Evolutionary conservation across 129 eudicot genomes (phyloP), one percentile per base, ranked within the genome.

Genomic region (Centella asiatica): DNA sequence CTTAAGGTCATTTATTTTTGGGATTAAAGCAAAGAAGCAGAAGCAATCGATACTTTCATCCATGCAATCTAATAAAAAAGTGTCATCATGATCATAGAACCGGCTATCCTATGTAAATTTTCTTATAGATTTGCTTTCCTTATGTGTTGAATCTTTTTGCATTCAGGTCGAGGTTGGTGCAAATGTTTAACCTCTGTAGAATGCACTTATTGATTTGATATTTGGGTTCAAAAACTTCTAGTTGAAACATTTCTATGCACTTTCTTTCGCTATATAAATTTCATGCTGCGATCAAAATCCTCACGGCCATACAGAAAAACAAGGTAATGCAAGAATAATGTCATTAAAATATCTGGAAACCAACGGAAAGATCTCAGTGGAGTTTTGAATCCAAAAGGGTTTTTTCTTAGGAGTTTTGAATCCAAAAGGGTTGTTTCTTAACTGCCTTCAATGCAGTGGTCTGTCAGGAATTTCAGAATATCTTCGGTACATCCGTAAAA

Each of bases 1-100:
- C 17, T 66, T 87, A 27, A 60, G 81, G 40, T 87, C 99, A 3
- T 82, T 92, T 55, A 72, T 92, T 36, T 92, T 84, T 45, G 99
- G 99, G 62, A 47, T 59, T 26, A 81, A 74, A 61, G 73, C 62
- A 64, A 85, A 73, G 74, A 84, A 74, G 78, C 78, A 76, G 67
- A 90, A 64, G 77, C 70, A 69, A 20, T 88, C 89, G 18, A 47
- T 87, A n/a, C 85, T 88, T 65, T 67, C 90, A 9, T 81, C 69
- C 69, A 60, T 84, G 64, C 82, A 84, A 57, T 74, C 68, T 28
- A 77, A 51, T 9, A 81, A 72, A 54, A 84, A 74, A 61, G 4
- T 19, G 8, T 20, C 46, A 46, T 48, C 72, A 57, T 15, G 68
- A 60, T 34, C 55, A 58, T 22, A 47, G 73, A 50, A 48, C 74